Evolutionary conservation across 129 eudicot species (phyloP).

Genomic region (Rutidosis leptorrhynchoides): DNA sequence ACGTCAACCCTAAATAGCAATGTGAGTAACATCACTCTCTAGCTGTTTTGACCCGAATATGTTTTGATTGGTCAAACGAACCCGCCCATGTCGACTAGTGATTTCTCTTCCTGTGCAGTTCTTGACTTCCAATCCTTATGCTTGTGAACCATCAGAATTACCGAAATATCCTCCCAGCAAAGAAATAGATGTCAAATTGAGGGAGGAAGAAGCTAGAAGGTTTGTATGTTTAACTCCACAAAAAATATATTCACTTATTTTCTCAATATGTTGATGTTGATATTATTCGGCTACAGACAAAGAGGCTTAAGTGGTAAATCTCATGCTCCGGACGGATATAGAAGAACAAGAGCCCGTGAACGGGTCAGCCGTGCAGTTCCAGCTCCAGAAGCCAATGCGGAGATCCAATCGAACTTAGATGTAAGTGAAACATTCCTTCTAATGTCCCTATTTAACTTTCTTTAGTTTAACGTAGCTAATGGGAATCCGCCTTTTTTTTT

Average conservation of each 20-base stretch:
- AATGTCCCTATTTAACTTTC: not conserved
- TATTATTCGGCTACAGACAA: not conserved
- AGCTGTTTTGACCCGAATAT: no score
- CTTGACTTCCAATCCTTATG: conserved; percentile 41
- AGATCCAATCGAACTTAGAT: conserved; percentile 11
- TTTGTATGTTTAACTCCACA: conserved; percentile 1
- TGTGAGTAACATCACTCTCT: conserved; percentile 17
- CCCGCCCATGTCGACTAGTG: not conserved
- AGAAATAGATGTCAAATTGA: conserved; percentile 40
- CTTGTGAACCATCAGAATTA: conserved; percentile 45
- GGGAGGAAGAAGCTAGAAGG: conserved; percentile 42
- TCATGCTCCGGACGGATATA: conserved; percentile 9
- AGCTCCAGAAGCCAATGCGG: conserved; percentile 15
- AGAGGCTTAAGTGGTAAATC: conserved; percentile 7
- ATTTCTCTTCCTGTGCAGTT: conserved; percentile 34
- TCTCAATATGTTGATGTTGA: not conserved
- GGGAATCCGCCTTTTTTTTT: no score
- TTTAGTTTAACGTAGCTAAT: not conserved
- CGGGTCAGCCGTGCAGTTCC: conserved; percentile 12
- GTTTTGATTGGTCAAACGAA: no score
- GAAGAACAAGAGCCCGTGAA: conserved; percentile 14
- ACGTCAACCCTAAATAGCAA: conserved; percentile 32
- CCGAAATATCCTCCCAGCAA: conserved; percentile 55
- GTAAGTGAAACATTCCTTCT: conserved; percentile 5
- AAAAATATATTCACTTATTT: not conserved